A percentile compares a stretch with the other conserved stretches of the same genome.
These are phyloP conservation scores for Sphagnum contortum DNA, from an alignment of 225 moss, liverwort and hornwort species.

Conservation along the genomic window DNA sequence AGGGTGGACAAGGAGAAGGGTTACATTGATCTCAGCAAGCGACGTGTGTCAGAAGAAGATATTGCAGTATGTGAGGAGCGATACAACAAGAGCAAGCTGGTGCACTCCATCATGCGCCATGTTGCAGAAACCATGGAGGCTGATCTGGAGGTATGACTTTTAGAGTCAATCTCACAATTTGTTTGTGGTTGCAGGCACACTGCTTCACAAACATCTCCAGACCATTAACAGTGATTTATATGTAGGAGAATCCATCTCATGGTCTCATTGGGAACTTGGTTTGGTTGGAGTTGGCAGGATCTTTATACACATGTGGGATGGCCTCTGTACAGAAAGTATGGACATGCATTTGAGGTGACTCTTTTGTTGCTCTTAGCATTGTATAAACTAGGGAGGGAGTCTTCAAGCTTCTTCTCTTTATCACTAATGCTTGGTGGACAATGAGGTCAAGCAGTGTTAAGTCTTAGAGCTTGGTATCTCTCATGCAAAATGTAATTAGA, in stretches of 20 bases:
- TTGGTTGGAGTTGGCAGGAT: constrained; percentile 34
- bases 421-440: too few species aligned
- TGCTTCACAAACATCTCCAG: too few species aligned
- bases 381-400: too few species aligned
- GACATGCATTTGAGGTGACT: constrained; percentile 90
- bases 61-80: constrained; percentile 83
- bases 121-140: constrained; percentile 96
- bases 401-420: too few species aligned
- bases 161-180: not conserved
- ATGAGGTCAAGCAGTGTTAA: too few species aligned
- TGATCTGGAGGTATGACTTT: constrained; percentile 69
- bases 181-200: not conserved
- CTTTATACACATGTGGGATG: constrained; percentile 71
- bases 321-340: constrained; percentile 82
- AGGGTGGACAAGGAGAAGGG: constrained; percentile 96
- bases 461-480: too few species aligned
- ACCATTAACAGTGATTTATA: too few species aligned
- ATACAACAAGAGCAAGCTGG: constrained; percentile 95
- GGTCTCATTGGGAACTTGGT: not conserved
- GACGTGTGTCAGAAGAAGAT: constrained; percentile 93
- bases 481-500: too few species aligned
- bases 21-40: constrained; percentile 96
- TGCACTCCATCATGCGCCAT: constrained; percentile 96
- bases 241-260: too few species aligned
- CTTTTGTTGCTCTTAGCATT: not conserved